phyloP scores from a whole-genome alignment of 2,329 filamentous ascomycete species.

The Cladosporium sp. region DNA sequence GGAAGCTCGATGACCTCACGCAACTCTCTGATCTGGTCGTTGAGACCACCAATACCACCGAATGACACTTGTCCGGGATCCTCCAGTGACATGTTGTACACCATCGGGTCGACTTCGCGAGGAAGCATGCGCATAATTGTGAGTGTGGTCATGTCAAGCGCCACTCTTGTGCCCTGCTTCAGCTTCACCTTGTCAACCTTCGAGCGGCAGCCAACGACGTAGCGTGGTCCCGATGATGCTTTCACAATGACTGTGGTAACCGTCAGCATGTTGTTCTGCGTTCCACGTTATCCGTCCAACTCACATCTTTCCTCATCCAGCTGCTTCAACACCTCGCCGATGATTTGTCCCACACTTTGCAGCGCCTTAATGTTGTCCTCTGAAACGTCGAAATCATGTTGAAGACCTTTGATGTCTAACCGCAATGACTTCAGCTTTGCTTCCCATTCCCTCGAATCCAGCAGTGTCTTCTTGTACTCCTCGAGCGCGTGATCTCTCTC shows the following conservation, averaged over 20 bases:
- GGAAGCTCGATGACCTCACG: slow-evolving; percentile 97
- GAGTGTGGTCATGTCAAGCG: slow-evolving; percentile 97
- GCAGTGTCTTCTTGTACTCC: slow-evolving; percentile 52
- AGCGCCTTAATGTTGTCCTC: slow-evolving; percentile 99
- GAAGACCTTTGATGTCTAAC: slow-evolving; percentile 90
- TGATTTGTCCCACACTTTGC: slow-evolving; percentile 98
- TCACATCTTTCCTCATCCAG: slow-evolving; percentile 96
- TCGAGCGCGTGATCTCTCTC: slow-evolving; percentile 50
- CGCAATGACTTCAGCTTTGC: slow-evolving; percentile 92
- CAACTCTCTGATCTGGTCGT: slow-evolving; percentile 96
- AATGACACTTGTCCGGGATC: slow-evolving; percentile 98
- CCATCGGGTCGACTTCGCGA: slow-evolving; percentile 93
- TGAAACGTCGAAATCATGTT: slow-evolving; percentile 92
- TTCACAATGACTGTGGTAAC: slow-evolving; percentile 80
- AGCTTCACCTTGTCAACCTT: slow-evolving; percentile 97
- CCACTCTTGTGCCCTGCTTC: slow-evolving; percentile 96
- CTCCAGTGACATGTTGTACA: slow-evolving; percentile 99
- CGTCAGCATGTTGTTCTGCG: slow-evolving; percentile 8
- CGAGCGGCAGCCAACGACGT: slow-evolving; percentile 95
- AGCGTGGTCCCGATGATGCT: slow-evolving; percentile 92
- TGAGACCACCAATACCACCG: slow-evolving; percentile 92
- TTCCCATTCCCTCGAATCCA: slow-evolving; percentile 98
- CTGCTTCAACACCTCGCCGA: slow-evolving; percentile 98
- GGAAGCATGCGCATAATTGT: slow-evolving; percentile 99
- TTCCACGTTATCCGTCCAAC: slow-evolving; percentile 32